A percentile compares a stretch with the other conserved stretches of the same genome.
Conservation (phyloP, 139 green algal genomes). For the Haematococcus lacustris region DNA sequence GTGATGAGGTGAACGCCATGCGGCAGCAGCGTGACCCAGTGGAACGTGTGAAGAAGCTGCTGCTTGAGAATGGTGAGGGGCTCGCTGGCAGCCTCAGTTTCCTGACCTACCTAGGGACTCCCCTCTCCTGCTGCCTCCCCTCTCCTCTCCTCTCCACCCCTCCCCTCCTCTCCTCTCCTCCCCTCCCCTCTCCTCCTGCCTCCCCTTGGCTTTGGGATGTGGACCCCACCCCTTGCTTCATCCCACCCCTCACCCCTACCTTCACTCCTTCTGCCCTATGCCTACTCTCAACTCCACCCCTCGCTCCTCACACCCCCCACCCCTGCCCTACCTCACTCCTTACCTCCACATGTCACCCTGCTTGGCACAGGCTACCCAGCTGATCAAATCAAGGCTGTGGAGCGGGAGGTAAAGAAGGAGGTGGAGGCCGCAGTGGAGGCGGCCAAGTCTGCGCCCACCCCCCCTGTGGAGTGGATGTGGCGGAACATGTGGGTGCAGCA, state of each 20-base stretch:
- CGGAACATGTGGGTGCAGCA: background rate
- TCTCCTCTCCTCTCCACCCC: too few species aligned
- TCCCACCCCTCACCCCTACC: background rate
- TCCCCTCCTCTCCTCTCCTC: too few species aligned
- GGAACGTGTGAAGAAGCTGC: conserved; percentile 82
- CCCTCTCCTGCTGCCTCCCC: too few species aligned
- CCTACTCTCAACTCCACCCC: background rate
- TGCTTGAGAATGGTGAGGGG: conserved; percentile 52
- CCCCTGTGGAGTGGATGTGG: background rate
- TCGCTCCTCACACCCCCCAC: background rate
- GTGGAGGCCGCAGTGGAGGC: conserved; percentile 77
- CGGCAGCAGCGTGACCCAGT: conserved; percentile 85
- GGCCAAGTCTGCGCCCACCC: conserved; percentile 59
- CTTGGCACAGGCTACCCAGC: conserved; percentile 34
- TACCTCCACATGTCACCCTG: too few species aligned
- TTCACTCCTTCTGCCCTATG: conserved; percentile 43
- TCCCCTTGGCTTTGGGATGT: background rate
- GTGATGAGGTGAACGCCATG: conserved; percentile 89
- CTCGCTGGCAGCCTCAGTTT: background rate
- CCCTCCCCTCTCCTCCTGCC: background rate
- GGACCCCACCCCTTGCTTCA: background rate
- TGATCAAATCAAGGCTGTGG: conserved; percentile 30
- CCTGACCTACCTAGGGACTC: background rate
- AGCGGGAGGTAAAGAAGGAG: background rate
- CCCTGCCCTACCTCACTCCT: too few species aligned